Base-by-base conservation (phyloP, 2,329 filamentous ascomycete genomes). In the Sordariomycetes sp. region DNA sequence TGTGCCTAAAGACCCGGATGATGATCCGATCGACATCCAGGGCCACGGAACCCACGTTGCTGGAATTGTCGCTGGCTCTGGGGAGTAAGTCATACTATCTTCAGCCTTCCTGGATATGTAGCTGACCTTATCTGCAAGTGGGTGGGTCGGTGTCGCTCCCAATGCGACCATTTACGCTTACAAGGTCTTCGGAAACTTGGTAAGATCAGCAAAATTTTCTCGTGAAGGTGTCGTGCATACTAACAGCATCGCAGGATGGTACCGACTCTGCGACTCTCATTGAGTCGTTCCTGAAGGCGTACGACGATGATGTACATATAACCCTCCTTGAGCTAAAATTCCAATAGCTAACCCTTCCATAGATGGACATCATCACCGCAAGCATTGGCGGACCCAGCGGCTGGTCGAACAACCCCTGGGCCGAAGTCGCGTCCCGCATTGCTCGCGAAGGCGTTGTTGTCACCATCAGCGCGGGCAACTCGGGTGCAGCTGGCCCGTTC, bases 31-130 rank as follows among this genome's bases (percentile, higher is more conserved):
- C 45, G 70, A 70, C 41, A 75, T 31, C 18, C 16, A 72, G 44
- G 75, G 75, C 3, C 75, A 81, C 50, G 75, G 76, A 20, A 75
- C 70, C 1, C 74, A 77, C 49, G 71, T 77, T 17, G 64, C 74
- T 2, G 77, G 78, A 21, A 79, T 75, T 39, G 66, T 82, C 29
- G 76, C 72, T 3, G 75, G 74, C 2, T 49, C 54, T 30, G 63
- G 75, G 46, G 50, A 58, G 0, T 64, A 64, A 24, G 66, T 66
- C n/a, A 71, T n/a, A n/a, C n/a, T n/a, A n/a, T n/a, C n/a, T n/a
- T 76, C 44, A 69, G 8, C 8, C 8, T 28, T 4, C 25, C 12
- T 15, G 4, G n/a, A n/a, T n/a, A n/a, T n/a, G 12, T 28, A 8
- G 25, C 25, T 28, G 25, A 28, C 25, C 17, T n/a, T 16, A n/a